Base-by-base conservation (phyloP, 2,329 filamentous ascomycete genomes). In the Neofusicoccum sp. region DNA sequence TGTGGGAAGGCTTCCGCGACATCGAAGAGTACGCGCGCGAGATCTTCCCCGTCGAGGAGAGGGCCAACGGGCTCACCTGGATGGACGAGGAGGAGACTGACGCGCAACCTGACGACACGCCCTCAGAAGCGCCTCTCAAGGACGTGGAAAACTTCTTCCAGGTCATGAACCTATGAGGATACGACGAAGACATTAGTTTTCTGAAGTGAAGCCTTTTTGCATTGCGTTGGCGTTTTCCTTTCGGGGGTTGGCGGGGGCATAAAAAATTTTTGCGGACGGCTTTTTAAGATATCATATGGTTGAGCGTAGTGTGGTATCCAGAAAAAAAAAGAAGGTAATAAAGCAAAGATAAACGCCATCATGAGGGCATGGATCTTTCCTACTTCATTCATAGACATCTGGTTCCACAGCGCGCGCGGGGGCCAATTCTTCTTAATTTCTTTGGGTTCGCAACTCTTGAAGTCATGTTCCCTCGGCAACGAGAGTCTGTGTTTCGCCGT, bases 11-110 rank as follows among this genome's bases (percentile, higher is more conserved):
- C 3, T 91, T 91, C 66, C 84, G 95, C 59, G 90, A 91, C 31
- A 84, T 98, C 67, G 92, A 97, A 72, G 95, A 98, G 75, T 99
- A 98, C 73, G 93, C 93, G 1, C 84, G 90, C 51, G 95, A 98
- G 73, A 92, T 96, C 30, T 98, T 98, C 69, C 91, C 91, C 0
- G 83, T 97, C 11, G 95, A 99, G 75, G 95, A 99, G 77, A 89
- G 93, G 67, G 91, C 92, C 33, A 98, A 98, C 72, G 93, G 93
- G 4, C 78, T 95, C 70, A 91, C 89, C 14, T 99, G 95, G 95
- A 98, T 97, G 93, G 78, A 80, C 63, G 80, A 83, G 71, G 75
- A 77, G 65, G 72, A 74, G 28, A 58, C 60, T n/a, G 60, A 62
- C 26, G 48, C 40, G 16, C 57, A 60, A 28, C 44, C 57, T 36